Percentiles rank a stretch among this genome's conserved stretches.
Evolutionary conservation across 805 yeast genomes (phyloP).

Genomic region (Debaryomyces castellii): DNA sequence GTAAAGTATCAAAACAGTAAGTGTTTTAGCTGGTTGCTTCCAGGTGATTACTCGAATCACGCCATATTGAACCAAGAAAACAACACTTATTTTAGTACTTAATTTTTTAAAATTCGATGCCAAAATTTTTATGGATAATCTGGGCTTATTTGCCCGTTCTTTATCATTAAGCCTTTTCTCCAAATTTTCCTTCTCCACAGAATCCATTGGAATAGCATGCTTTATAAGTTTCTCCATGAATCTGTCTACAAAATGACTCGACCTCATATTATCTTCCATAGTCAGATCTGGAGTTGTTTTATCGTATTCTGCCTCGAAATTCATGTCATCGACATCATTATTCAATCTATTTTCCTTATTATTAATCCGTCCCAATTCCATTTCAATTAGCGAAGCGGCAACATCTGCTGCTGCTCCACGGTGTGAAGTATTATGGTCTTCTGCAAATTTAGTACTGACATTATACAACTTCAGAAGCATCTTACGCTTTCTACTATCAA

Average conservation of each 20-base stretch:
- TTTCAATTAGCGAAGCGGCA: constrained; percentile 33
- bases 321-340: constrained; percentile 3
- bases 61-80: constrained; percentile 64
- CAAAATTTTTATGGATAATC: constrained; percentile 56
- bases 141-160: constrained; percentile 44
- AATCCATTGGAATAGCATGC: constrained; percentile 48
- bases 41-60: constrained; percentile 64
- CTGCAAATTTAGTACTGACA: constrained; percentile 25
- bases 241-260: constrained; percentile 56
- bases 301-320: neutral
- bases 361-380: constrained; percentile 30
- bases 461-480: constrained; percentile 21
- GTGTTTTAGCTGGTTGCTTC: constrained; percentile 71
- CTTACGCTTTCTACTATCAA: constrained; percentile 8
- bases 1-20: constrained; percentile 56
- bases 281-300: neutral
- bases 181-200: constrained; percentile 47
- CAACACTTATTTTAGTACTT: constrained; percentile 52
- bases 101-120: constrained; percentile 57
- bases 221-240: constrained; percentile 53
- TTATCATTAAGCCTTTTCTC: constrained; percentile 45
- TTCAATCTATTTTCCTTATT: neutral
- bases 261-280: constrained; percentile 5
- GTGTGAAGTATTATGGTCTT: constrained; percentile 21
- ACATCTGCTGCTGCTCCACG: constrained; percentile 38